Base-by-base conservation (phyloP, 805 yeast species). In the Scheffersomyces ergatensis region DNA sequence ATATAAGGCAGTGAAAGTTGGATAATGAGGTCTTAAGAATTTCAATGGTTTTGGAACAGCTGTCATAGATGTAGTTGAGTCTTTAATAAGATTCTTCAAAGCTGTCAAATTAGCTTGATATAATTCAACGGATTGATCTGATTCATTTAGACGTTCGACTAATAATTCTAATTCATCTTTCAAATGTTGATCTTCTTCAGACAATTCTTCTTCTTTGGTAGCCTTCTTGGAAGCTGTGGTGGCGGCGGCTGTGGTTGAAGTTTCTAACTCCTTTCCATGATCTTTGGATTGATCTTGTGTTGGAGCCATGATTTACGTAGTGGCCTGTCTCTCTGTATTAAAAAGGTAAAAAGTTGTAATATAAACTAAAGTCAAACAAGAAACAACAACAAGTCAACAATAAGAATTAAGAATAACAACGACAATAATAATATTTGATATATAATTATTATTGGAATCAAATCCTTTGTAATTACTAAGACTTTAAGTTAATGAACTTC, bases 31-130 rank as follows among this genome's bases (percentile, higher is more conserved):
- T 56, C 96, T 81, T 49, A 93, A 75, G 60, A 93, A 93, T 70
- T 93, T 95, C 67, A 93, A 78, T 4, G 99, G 99, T 65, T 93
- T 93, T 29, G 99, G 99, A 38, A 93, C 99, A 2, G 99, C 99
- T 2, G 99, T 93, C 97, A 93, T 93, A 7, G 97, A 90, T 29
- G 97, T 87, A 2, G 99, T 93, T 11, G 97, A 86, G 40, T 93
- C 95, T 50, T 88, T 80, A 54, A 93, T 90, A 53, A 80, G 80
- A 36, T 74, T 77, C 57, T 89, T 89, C 62, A 93, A 76, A 38
- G 82, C 73, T 32, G 74, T 73, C 51, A 93, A 73, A n/a, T 89
- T 76, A 11, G 79, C 67, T 26, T 65, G 65, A 57, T 87, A 85
- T 16, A 79, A 66, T 15, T 67, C 60, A n/a, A 46, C 54, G 6